phyloP scores from a whole-genome alignment of 768 basidiomycete genomes.

The Boletus vinaceobasis region DNA sequence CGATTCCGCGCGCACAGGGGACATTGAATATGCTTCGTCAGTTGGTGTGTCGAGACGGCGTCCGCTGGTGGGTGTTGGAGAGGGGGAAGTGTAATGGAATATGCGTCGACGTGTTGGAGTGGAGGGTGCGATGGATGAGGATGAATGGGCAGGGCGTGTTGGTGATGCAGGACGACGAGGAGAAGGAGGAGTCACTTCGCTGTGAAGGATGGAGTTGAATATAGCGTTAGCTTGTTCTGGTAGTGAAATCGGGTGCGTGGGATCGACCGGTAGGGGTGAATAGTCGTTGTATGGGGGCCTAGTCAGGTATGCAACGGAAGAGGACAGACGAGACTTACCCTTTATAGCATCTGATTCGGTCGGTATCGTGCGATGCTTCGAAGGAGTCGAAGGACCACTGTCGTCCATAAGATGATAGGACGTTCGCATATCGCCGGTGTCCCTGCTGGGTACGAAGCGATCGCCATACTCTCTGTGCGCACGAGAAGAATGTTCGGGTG shows the following conservation, averaged over 20 bases:
- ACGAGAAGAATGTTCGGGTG: conserved; percentile 33
- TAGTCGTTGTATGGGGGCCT: conserved; percentile 3
- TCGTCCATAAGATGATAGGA: conserved; percentile 60
- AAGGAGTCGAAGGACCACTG: conserved; percentile 53
- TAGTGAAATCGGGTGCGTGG: conserved; percentile 3
- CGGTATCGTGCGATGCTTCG: conserved; percentile 60
- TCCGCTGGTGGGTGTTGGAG: conserved; percentile 43
- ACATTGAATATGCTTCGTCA: conserved; percentile 87
- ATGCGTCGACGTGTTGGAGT: conserved; percentile 55
- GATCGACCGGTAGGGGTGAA: conserved; percentile 20
- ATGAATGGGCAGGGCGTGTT: conserved; percentile 39
- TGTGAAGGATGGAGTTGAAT: conserved; percentile 72
- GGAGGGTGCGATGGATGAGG: conserved; percentile 39
- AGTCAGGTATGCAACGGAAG: neutral
- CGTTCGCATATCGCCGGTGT: conserved; percentile 57
- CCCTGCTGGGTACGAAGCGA: conserved; percentile 64
- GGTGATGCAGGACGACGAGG: conserved; percentile 64
- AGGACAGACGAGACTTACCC: conserved; percentile 40
- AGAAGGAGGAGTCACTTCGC: conserved; percentile 72
- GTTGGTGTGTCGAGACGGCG: conserved; percentile 76
- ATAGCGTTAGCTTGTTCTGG: conserved; percentile 82
- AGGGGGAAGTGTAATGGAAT: conserved; percentile 66
- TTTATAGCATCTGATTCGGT: conserved; percentile 75
- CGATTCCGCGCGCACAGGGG: conserved; percentile 82
- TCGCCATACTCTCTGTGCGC: conserved; percentile 44